Evolutionary conservation across 2,329 filamentous ascomycete genomes (phyloP).

Genomic region (Zymoseptoria pseudotritici): DNA sequence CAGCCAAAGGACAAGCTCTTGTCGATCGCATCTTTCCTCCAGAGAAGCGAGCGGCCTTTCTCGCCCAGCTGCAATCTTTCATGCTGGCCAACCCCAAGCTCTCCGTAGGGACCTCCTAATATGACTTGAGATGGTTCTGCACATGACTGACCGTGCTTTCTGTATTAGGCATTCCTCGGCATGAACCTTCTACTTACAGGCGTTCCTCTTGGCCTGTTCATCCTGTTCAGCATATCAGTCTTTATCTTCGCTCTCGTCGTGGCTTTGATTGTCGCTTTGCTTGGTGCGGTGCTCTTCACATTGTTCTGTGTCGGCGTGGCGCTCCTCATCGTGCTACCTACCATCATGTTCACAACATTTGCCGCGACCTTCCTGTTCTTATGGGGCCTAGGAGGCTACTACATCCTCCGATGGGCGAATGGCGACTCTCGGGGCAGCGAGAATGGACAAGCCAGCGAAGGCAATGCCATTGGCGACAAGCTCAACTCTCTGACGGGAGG

Average conservation of each 20-base stretch:
- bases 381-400: conserved; percentile 57
- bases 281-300: conserved; percentile 52
- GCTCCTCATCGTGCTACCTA: conserved; percentile 59
- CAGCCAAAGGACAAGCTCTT: conserved; percentile 27
- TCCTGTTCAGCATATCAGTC: conserved; percentile 56
- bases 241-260: conserved; percentile 55
- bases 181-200: conserved; percentile 58
- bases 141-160: neutral
- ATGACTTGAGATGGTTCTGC: neutral
- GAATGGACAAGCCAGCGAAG: conserved; percentile 17
- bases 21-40: conserved; percentile 53
- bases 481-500: conserved; percentile 36
- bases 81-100: conserved; percentile 60
- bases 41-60: conserved; percentile 50
- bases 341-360: conserved; percentile 58
- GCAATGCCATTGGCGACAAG: conserved; percentile 34
- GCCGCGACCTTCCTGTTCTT: conserved; percentile 59
- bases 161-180: conserved; percentile 56
- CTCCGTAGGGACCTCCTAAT: conserved; percentile 46
- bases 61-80: conserved; percentile 49
- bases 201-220: conserved; percentile 62
- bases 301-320: conserved; percentile 62
- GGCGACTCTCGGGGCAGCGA: conserved; percentile 11
- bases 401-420: conserved; percentile 37
- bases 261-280: conserved; percentile 48